These are phyloP conservation scores for Tephrocybe sp. DNA, from an alignment of 768 basidiomycete species.

Conservation along the genomic window DNA sequence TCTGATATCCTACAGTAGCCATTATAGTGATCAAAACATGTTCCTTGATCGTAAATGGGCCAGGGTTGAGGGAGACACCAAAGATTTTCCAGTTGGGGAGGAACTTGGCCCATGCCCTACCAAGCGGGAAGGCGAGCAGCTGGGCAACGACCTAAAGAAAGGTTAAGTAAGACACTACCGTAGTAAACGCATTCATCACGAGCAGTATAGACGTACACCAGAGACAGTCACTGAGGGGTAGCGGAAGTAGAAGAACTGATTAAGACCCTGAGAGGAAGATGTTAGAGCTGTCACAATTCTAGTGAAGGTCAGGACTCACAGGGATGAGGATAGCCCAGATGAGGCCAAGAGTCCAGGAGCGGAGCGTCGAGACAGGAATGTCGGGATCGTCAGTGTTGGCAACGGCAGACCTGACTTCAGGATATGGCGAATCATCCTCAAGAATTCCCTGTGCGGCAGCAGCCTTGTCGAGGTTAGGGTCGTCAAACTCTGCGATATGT, in stretches of 20 bases:
- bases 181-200: too few species aligned
- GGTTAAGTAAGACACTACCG: too few species aligned
- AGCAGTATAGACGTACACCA: slow-evolving; percentile 28
- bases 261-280: slow-evolving; percentile 39
- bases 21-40: slow-evolving; percentile 62
- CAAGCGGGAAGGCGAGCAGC: slow-evolving; percentile 64
- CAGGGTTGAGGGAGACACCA: slow-evolving; percentile 56
- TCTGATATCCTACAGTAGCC: slow-evolving; percentile 36
- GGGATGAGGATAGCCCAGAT: slow-evolving; percentile 64
- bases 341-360: slow-evolving; percentile 73
- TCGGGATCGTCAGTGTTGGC: slow-evolving; percentile 68
- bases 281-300: not conserved
- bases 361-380: slow-evolving; percentile 60
- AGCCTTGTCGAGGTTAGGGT: slow-evolving; percentile 52
- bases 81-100: slow-evolving; percentile 52
- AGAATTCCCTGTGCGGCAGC: slow-evolving; percentile 39
- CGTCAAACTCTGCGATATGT: slow-evolving; percentile 41
- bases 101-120: slow-evolving; percentile 53
- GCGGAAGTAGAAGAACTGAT: slow-evolving; percentile 79
- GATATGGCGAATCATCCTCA: slow-evolving; percentile 68
- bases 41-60: slow-evolving; percentile 75
- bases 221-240: slow-evolving; percentile 65
- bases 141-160: slow-evolving; percentile 56
- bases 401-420: slow-evolving; percentile 69
- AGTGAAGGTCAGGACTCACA: slow-evolving; percentile 20